Base-by-base conservation (phyloP, 257 asterid genomes). In the Cinchona pubescens region DNA sequence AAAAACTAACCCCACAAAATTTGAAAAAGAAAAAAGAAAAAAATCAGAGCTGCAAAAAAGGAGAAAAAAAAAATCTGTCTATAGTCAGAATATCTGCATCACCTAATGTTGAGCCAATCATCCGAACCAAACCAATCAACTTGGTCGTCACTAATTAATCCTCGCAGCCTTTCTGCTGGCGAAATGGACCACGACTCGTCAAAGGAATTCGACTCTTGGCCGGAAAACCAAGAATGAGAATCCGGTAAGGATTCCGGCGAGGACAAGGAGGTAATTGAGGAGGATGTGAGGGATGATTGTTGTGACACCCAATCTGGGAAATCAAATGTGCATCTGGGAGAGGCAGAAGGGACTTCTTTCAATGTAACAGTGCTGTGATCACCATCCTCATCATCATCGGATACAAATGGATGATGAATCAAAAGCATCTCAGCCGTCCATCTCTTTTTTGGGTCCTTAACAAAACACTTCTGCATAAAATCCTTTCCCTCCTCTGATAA, bases 351-450 rank as follows among this genome's bases (percentile, higher is more conserved):
- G 7, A 48, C 64, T 4, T 64, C 76, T 35, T 72, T 67, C 63
- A 38, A 75, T 64, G 78, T 25, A 70, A 74, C 75, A 73, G 67
- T 70, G 51, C 15, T 61, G 29, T 32, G 19, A 58, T 61, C 74
- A 45, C 42, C 77, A 72, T 70, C 76, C n/a, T 76, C 35, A 74
- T 43, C 78, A 77, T 76, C 48, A 75, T 32, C 81, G 6, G 74
- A 34, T 61, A 93, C 81, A 19, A 94, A 94, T 3, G 95, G 93
- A 66, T 94, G 98, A 35, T 83, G 59, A n/a, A n/a, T n/a, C 29
- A 90, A 64, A 40, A 94, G 98, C 98, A 92, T 92, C 91, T 86
- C 94, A 45, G 97, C 98, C 86, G 97, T 94, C 98, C 97, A 94
- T 86, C 98, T 85, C 53, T 53, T 35, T 4, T 69, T 77, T 0